Conservation (phyloP, 441 rosid genomes). For the Metrosideros polymorpha region DNA sequence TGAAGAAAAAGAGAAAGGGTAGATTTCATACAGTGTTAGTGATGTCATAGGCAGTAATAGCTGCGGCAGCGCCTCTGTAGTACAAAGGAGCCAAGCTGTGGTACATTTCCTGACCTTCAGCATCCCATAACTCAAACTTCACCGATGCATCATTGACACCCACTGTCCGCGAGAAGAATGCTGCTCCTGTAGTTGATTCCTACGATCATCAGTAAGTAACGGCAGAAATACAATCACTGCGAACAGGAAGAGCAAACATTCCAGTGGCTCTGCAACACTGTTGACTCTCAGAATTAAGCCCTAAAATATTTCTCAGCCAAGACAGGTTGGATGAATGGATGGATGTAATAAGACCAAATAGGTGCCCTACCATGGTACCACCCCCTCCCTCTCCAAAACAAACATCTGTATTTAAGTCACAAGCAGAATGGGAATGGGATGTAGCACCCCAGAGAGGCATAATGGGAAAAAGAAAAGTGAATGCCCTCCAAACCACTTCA, state of each 20-base stretch:
- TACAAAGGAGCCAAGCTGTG: slow-evolving; percentile 54
- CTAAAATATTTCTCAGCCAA: neutral
- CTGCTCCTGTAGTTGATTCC: slow-evolving; percentile 51
- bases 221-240: neutral
- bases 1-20: neutral
- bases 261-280: neutral
- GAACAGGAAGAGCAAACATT: neutral
- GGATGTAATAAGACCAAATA: neutral
- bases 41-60: slow-evolving; percentile 36
- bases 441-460: neutral
- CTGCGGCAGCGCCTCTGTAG: slow-evolving; percentile 50
- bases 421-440: neutral
- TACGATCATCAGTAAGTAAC: neutral
- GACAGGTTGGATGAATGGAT: neutral
- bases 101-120: slow-evolving; percentile 44
- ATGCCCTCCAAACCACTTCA: neutral
- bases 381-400: neutral
- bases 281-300: neutral
- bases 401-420: neutral
- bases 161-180: slow-evolving; percentile 39
- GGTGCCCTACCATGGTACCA: neutral
- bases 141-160: slow-evolving; percentile 35
- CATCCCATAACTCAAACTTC: slow-evolving; percentile 50
- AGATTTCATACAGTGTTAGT: slow-evolving; percentile 17
- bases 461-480: neutral